Base-by-base conservation (phyloP, 768 basidiomycete genomes). In the Kwoniella pini region DNA sequence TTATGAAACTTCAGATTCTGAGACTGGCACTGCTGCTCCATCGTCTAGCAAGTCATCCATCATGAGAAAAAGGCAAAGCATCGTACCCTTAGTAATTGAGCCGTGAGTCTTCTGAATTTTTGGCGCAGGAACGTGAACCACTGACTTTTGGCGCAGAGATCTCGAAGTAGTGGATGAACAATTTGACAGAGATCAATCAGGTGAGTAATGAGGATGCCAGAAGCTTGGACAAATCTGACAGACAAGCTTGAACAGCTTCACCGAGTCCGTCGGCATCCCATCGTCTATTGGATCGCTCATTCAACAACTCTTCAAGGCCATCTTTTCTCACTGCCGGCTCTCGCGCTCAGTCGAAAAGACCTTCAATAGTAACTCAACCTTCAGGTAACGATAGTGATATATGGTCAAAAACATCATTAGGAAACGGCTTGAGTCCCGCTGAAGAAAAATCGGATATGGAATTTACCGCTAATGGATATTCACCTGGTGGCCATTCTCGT, bases 1-100 rank as follows among this genome's bases (percentile, higher is more conserved):
- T 4, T 72, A 72, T 43, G 71, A 73, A 31, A 73, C 71, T 19
- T 68, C 67, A 1, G 71, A 73, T 53, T 73, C 71, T 5, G 71
- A 73, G 30, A 61, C 62, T 5, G 68, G 65, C 9, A 69, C 69
- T 30, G 58, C 64, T 36, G 71, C 66, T 7, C 65, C 69, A 4
- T 53, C 42, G 42, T 63, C 49, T 19, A 27, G 65, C 9, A 51
- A 51, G n/a, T 45, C 60, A 19, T 11, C 55, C 2, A 42, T 68
- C 17, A 30, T 44, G 28, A 57, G 63, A 28, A 60, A 50, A 36
- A 67, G 58, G 39, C 67, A 66, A 39, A 71, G 42, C 26, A 66
- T 49, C 1, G 65, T 74, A 4, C 72, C 70, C 11, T 59, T 64
- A 2, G 64, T 74, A 15, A 64, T 74, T 13, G 72, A 72, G 49